Evolutionary conservation across 768 basidiomycete species (phyloP).

Genomic region (Leccinum truebloodii): DNA sequence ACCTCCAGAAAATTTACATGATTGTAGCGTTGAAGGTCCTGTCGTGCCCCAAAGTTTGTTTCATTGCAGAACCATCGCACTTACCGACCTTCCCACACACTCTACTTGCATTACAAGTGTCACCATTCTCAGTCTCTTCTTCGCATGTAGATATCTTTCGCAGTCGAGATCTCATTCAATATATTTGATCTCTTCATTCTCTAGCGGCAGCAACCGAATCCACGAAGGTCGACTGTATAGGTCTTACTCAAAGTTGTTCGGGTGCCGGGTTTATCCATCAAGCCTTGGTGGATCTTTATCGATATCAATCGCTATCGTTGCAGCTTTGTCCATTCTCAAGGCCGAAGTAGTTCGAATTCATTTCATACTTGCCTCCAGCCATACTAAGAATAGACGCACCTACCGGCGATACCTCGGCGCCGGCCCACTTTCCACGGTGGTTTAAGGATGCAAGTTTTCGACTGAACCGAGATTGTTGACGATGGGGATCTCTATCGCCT

Average conservation of each 20-base stretch:
- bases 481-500: neutral
- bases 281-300: neutral
- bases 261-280: neutral
- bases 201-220: neutral
- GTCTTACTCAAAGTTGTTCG: neutral
- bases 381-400: neutral
- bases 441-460: neutral
- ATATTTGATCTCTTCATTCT: neutral
- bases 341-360: neutral
- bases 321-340: neutral
- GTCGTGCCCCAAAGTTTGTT: no score
- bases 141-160: neutral
- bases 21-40: neutral
- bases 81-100: neutral
- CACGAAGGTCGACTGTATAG: neutral
- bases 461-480: neutral
- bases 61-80: no score
- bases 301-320: neutral
- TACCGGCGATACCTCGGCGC: neutral
- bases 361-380: neutral
- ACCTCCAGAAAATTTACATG: neutral
- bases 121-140: neutral
- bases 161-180: no score
- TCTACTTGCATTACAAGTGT: neutral
- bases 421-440: neutral